Percentiles rank a stretch among this genome's conserved stretches.
phyloP scores from a whole-genome alignment of 495 filamentous ascomycete genomes.

The Penicillium salamii region DNA sequence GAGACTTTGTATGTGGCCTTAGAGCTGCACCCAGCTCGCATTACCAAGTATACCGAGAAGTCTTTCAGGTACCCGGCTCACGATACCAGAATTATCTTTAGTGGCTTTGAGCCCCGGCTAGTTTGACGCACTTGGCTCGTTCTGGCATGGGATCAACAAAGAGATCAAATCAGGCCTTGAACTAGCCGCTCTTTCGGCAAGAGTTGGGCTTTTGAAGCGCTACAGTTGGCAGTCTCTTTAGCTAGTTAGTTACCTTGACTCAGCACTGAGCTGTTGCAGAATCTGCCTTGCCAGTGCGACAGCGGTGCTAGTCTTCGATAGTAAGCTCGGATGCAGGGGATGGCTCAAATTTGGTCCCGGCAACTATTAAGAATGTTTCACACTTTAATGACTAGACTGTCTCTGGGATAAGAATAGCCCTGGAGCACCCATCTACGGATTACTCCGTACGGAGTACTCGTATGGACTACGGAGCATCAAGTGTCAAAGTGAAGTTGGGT shows the following conservation, averaged over 20 bases:
- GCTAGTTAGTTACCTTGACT: too few species aligned
- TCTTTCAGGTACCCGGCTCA: conserved; percentile 3
- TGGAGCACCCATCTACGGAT: too few species aligned
- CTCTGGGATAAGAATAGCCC: not conserved
- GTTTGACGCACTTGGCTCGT: conserved; percentile 7
- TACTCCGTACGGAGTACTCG: too few species aligned
- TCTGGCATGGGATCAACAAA: conserved; percentile 21
- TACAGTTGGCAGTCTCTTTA: too few species aligned
- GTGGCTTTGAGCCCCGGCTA: conserved; percentile 3
- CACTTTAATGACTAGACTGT: not conserved
- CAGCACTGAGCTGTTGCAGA: not conserved
- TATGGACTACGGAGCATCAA: not conserved
- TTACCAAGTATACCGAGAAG: not conserved
- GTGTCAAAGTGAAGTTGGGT: not conserved
- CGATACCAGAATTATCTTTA: conserved; percentile 1
- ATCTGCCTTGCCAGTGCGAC: not conserved
- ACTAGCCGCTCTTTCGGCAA: conserved; percentile 9
- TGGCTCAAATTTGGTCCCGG: not conserved
- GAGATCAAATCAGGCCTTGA: conserved; percentile 13
- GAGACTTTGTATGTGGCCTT: conserved; percentile 31
- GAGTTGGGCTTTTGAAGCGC: not conserved
- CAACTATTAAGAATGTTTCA: conserved; percentile 1
- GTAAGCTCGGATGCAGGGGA: not conserved
- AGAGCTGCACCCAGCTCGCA: not conserved
- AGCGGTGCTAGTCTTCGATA: not conserved